Evolutionary conservation across 805 yeast genomes (phyloP).

Genomic region (Metschnikowia vanudenii): DNA sequence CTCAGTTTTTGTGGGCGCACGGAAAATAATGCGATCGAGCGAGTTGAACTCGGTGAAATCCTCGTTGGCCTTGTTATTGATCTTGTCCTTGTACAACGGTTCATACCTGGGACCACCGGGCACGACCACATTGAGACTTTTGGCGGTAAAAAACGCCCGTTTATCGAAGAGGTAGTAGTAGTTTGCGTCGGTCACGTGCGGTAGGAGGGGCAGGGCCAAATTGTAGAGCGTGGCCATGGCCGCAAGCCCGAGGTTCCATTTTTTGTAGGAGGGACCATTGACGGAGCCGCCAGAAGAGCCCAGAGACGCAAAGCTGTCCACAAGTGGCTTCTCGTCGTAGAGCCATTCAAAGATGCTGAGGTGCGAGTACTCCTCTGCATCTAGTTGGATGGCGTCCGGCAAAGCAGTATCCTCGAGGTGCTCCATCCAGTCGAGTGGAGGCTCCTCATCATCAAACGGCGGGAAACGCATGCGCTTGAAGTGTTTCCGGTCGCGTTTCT

Average conservation of each 20-base stretch:
- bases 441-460: slow-evolving; percentile 96
- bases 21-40: slow-evolving; percentile 79
- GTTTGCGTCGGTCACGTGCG: slow-evolving; percentile 58
- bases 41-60: slow-evolving; percentile 91
- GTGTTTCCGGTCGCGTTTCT: slow-evolving; percentile 84
- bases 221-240: slow-evolving; percentile 66
- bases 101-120: slow-evolving; percentile 98
- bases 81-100: slow-evolving; percentile 65
- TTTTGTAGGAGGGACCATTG: slow-evolving; percentile 75
- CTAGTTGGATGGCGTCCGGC: slow-evolving; percentile 65
- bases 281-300: slow-evolving; percentile 34
- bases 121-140: slow-evolving; percentile 79
- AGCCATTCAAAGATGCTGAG: slow-evolving; percentile 66
- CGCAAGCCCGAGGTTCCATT: slow-evolving; percentile 63
- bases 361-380: slow-evolving; percentile 56
- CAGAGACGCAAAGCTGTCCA: slow-evolving; percentile 41
- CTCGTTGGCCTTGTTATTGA: slow-evolving; percentile 58
- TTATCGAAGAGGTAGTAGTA: slow-evolving; percentile 72
- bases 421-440: slow-evolving; percentile 81
- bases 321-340: slow-evolving; percentile 72
- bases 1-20: slow-evolving; percentile 77
- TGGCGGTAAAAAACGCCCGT: slow-evolving; percentile 82
- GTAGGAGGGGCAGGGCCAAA: slow-evolving; percentile 67
- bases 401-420: slow-evolving; percentile 72
- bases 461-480: slow-evolving; percentile 93